Percentiles rank a stretch among this genome's conserved stretches.
phyloP scores from a whole-genome alignment of 2,329 filamentous ascomycete species.

The Tolypocladium tundrense region DNA sequence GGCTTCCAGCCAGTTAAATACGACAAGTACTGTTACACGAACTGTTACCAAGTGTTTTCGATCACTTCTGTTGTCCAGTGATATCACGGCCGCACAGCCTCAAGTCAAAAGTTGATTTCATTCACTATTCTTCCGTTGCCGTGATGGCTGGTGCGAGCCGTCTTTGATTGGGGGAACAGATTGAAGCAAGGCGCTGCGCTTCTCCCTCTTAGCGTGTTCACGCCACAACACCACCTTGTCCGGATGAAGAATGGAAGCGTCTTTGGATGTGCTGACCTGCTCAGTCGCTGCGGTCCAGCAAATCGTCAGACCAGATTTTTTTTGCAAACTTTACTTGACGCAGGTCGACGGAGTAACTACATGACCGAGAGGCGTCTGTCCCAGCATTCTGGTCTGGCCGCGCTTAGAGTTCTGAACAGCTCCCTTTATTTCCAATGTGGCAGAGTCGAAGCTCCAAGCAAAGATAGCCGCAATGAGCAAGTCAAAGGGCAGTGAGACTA shows the following conservation, averaged over 20 bases:
- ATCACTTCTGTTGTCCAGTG: not conserved
- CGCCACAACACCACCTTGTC: not conserved
- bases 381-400: no score
- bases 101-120: not conserved
- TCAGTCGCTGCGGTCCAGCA: not conserved
- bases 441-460: no score
- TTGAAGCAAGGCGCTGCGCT: not conserved
- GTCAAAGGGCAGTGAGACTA: no score
- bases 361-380: no score
- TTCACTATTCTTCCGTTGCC: not conserved
- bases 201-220: not conserved
- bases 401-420: no score
- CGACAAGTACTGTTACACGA: not conserved
- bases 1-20: no score
- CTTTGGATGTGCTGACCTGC: not conserved
- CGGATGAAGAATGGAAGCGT: not conserved
- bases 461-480: no score
- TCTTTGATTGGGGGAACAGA: not conserved
- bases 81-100: not conserved
- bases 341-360: no score
- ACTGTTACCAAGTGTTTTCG: not conserved
- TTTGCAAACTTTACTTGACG: no score
- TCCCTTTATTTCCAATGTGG: no score
- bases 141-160: not conserved
- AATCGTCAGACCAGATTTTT: no score